Conservation (phyloP, 129 eudicot genomes). For the Lactuca sativa region DNA sequence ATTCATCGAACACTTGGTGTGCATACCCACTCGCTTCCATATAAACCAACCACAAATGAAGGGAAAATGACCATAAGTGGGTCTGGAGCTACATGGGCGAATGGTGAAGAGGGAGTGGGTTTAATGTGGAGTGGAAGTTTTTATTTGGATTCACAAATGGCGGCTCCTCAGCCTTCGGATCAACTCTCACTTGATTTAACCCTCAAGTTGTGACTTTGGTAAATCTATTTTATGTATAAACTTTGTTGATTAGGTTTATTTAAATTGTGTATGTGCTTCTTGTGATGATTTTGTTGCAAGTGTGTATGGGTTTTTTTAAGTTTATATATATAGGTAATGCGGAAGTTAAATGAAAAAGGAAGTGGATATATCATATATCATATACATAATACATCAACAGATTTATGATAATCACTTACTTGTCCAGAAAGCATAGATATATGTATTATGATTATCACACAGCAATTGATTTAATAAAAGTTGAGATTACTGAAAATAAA, state of each 20-base stretch:
- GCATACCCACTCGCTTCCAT: constrained; percentile 44
- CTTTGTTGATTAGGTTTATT: neutral
- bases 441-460: no score
- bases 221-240: neutral
- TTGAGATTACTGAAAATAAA: no score
- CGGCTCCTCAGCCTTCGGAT: constrained; percentile 30
- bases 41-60: constrained; percentile 41
- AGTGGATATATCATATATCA: neutral
- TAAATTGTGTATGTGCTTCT: no score
- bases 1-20: constrained; percentile 54
- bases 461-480: no score
- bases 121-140: constrained; percentile 80
- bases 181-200: constrained; percentile 45
- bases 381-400: constrained; percentile 11
- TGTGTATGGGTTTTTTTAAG: no score
- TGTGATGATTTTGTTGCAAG: neutral
- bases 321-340: neutral
- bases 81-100: constrained; percentile 35
- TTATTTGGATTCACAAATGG: constrained; percentile 37
- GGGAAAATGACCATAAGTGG: constrained; percentile 11
- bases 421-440: no score
- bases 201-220: constrained; percentile 44
- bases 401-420: constrained; percentile 13
- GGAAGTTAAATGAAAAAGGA: neutral
- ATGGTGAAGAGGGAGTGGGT: constrained; percentile 20